Percentiles rank a stretch among this genome's conserved stretches.
Conservation (phyloP, 345 rosid genomes). For the Durio zibethinus region DNA sequence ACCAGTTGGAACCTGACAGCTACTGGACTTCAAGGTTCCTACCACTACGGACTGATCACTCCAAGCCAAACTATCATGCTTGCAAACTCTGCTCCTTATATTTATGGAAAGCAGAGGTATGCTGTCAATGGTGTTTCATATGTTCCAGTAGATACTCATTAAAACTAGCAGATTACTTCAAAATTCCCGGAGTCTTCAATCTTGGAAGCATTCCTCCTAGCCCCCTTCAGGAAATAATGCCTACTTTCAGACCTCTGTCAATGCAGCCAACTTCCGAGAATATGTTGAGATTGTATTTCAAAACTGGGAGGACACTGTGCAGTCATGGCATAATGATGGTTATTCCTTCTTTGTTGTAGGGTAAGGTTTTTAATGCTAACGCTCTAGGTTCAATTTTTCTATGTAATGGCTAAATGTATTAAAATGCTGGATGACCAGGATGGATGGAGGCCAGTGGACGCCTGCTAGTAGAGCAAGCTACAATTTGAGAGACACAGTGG, state of each 20-base stretch:
- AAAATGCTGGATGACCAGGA: slow-evolving; percentile 38
- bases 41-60: slow-evolving; percentile 88
- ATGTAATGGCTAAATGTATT: background rate
- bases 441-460: slow-evolving; percentile 98
- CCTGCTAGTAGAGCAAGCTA: slow-evolving; percentile 57
- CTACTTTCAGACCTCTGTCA: slow-evolving; percentile 71
- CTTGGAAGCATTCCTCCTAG: slow-evolving; percentile 63
- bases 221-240: slow-evolving; percentile 54
- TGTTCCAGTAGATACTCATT: slow-evolving; percentile 76
- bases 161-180: slow-evolving; percentile 87
- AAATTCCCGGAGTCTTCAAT: slow-evolving; percentile 77
- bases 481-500: slow-evolving; percentile 75
- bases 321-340: slow-evolving; percentile 87
- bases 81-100: slow-evolving; percentile 67
- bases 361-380: slow-evolving; percentile 35
- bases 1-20: slow-evolving; percentile 71
- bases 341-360: slow-evolving; percentile 86
- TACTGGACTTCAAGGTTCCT: slow-evolving; percentile 96
- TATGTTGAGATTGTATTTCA: slow-evolving; percentile 81
- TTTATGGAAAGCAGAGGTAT: slow-evolving; percentile 83
- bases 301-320: slow-evolving; percentile 73
- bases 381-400: background rate
- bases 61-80: slow-evolving; percentile 64
- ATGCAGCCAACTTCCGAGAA: slow-evolving; percentile 65
- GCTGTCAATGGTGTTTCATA: slow-evolving; percentile 78